Base-by-base conservation (phyloP, 2,329 filamentous ascomycete species). In the Nigrospora oryzae region DNA sequence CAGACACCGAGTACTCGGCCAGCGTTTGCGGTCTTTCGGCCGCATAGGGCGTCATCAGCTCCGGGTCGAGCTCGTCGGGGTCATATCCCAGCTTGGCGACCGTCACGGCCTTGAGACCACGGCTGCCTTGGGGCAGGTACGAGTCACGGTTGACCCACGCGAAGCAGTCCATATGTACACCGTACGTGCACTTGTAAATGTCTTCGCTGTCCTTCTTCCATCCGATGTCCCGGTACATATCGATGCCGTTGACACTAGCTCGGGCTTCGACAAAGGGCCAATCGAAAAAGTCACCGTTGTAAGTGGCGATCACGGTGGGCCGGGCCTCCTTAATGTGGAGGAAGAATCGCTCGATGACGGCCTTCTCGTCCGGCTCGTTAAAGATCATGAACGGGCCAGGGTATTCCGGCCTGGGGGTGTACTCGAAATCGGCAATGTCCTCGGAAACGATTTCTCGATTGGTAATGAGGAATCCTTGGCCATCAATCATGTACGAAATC, bases 281-380 rank as follows among this genome's bases (percentile, higher is more conserved):
- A 83, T 98, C 93, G 82, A 98, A 98, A 64, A 98, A 98, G 71
- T 98, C 93, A 70, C 93, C 93, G 88, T 98, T 98, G 75, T 98
- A 98, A n/a, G 93, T 98, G 33, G 94, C 91, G 63, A 98, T 98
- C 46, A 98, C 91, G 0, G 90, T 97, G 1, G 93, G 93, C 48
- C 86, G 81, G 1, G 89, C 89, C 63, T 95, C 89, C 59, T 98
- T 97, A 65, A 98, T 86, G 63, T 96, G 93, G 36, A 87, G 74
- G 59, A 98, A 97, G 67, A 98, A 98, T 14, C 93, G 77, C 60
- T 97, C 91, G 17, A 98, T 73, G 2, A 95, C 62, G 1, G 75
- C 79, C 63, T 93, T 93, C 65, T 98, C 93, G 58, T 97, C 84
- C 1, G 89, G 86, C 62, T 98, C 94, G 62, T 98, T 98, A 73